Percentiles rank a stretch among this genome's conserved stretches.
Evolutionary conservation across 345 rosid species (phyloP).

Genomic region (Camelina neglecta): DNA sequence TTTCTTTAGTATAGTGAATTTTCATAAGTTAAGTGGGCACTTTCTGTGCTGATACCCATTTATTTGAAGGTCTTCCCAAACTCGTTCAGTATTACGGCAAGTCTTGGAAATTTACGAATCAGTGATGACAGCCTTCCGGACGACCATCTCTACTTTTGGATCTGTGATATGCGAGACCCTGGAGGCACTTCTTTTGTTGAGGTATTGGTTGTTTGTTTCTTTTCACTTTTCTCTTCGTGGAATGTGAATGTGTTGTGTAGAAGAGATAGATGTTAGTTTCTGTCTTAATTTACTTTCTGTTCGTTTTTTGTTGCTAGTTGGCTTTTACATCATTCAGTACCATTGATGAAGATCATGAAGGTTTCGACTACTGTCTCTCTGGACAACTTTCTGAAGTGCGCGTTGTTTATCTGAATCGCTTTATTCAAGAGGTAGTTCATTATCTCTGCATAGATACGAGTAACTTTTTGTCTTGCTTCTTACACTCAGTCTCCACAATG

Average conservation of each 20-base stretch:
- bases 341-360: slow-evolving; percentile 87
- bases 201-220: slow-evolving; percentile 49
- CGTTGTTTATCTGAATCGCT: slow-evolving; percentile 89
- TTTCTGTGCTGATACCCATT: slow-evolving; percentile 33
- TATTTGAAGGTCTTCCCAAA: slow-evolving; percentile 84
- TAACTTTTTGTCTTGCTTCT: slow-evolving; percentile 43
- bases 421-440: slow-evolving; percentile 88
- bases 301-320: slow-evolving; percentile 51
- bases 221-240: slow-evolving; percentile 8
- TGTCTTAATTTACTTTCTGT: slow-evolving; percentile 8
- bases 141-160: slow-evolving; percentile 88
- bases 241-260: background rate
- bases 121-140: slow-evolving; percentile 94
- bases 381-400: slow-evolving; percentile 99
- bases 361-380: slow-evolving; percentile 82
- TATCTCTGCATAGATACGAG: slow-evolving; percentile 27
- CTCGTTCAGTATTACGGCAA: slow-evolving; percentile 88
- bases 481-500: slow-evolving; percentile 42
- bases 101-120: slow-evolving; percentile 89
- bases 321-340: slow-evolving; percentile 79
- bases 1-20: slow-evolving; percentile 22
- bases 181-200: slow-evolving; percentile 98
- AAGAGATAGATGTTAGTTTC: slow-evolving; percentile 2
- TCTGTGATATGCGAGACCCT: slow-evolving; percentile 98
- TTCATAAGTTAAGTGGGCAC: slow-evolving; percentile 4